phyloP scores from a whole-genome alignment of 164 flowering plant species.

The Piper betle region DNA sequence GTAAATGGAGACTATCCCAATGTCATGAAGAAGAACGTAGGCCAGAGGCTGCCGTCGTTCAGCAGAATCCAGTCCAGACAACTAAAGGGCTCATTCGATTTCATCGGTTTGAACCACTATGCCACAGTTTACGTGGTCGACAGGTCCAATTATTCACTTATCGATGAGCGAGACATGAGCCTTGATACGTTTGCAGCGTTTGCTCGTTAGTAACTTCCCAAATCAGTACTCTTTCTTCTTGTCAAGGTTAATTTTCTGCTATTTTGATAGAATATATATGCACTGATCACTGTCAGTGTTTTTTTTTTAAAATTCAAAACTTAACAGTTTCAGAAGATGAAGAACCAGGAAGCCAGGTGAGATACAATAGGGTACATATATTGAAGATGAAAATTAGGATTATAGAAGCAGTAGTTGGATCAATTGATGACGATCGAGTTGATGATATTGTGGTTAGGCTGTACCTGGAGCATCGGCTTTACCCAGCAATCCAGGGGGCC shows the following conservation, averaged over 20 bases:
- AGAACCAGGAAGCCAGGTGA: slow-evolving; percentile 5
- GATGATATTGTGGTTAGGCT: not conserved
- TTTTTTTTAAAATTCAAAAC: no score
- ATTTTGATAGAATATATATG: not conserved
- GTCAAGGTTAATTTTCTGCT: not conserved
- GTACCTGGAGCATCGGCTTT: not conserved
- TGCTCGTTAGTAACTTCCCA: slow-evolving; percentile 4
- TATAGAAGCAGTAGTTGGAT: no score
- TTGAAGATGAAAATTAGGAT: no score
- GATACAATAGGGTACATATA: not conserved
- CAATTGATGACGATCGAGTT: no score
- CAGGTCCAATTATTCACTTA: slow-evolving; percentile 1
- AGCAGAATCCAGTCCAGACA: slow-evolving; percentile 13
- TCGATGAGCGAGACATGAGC: slow-evolving; percentile 4
- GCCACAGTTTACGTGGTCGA: slow-evolving; percentile 9
- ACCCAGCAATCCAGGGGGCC: slow-evolving; percentile 9
- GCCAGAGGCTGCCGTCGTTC: slow-evolving; percentile 46
- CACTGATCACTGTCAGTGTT: no score
- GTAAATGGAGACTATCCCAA: slow-evolving; percentile 55
- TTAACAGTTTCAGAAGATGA: slow-evolving; percentile 4
- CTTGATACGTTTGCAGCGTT: slow-evolving; percentile 11
- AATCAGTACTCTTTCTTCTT: not conserved
- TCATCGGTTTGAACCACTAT: slow-evolving; percentile 25
- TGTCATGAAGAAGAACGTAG: slow-evolving; percentile 35
- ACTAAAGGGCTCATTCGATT: slow-evolving; percentile 22